Base-by-base conservation (phyloP, 371 early-diverging fungal genomes). In the Syncephalastrum sp. region DNA sequence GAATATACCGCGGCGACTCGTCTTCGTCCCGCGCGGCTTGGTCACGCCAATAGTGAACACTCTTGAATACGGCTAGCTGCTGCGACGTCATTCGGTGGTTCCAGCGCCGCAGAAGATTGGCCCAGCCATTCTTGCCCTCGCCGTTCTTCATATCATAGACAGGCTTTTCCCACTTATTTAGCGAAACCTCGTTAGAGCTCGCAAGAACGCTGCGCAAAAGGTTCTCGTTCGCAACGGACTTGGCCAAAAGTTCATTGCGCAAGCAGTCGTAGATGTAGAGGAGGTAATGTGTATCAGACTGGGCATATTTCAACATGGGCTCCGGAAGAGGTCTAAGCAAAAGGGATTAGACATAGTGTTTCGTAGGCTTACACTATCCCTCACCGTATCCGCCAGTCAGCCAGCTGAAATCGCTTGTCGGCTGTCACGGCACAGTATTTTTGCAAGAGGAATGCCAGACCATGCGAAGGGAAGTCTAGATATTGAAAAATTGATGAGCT, bases 301-400 rank as follows among this genome's bases (percentile, higher is more conserved):
- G 86, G 7, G 99, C 99, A 69, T 99, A 99, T 24, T 72, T 70
- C 49, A 94, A 41, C 97, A 99, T 95, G 60, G 96, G 96, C 17
- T 70, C 69, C 0, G 97, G 91, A 23, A 98, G 61, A 1, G 99
- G 99, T 15, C 96, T 89, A 70, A 1, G 53, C 5, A 44, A 41
- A 52, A n/a, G 21, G 24, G 24, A 23, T 48, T 13, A 16, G 16
- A 42, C 42, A 43, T 17, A 23, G 4, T 49, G 41, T 57, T 50
- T 38, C 16, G 2, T 13, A 38, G 24, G 15, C 23, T 10, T 1
- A 5, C 25, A 8, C 12, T 13, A 19, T 51, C 7, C 15, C 47
- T 51, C 70, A 87, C 87, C 91, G 68, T 47, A 96, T 89, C 57
- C 98, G 80, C 99, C 99, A 99, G 72, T 99, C 99, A 8, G 98